Conservation (phyloP, 768 basidiomycete genomes). For the Sarcodon sp. region DNA sequence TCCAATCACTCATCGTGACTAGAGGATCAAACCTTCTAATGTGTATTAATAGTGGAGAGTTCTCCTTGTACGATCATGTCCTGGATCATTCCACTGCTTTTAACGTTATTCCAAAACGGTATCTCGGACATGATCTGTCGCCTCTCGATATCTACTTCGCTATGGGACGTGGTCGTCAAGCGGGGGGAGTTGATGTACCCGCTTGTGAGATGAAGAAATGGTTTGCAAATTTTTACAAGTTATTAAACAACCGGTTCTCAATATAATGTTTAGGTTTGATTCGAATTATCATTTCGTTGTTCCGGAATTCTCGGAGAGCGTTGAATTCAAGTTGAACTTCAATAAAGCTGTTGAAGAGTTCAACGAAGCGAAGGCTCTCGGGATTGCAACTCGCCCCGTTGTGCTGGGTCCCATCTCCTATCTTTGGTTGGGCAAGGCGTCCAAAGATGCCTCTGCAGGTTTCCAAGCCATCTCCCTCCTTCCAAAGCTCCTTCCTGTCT, state of each 20-base stretch:
- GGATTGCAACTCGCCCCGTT: slow-evolving; percentile 88
- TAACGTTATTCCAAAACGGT: slow-evolving; percentile 95
- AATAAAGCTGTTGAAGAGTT: slow-evolving; percentile 94
- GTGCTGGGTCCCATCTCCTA: slow-evolving; percentile 92
- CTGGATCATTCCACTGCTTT: slow-evolving; percentile 94
- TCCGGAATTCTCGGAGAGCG: slow-evolving; percentile 83
- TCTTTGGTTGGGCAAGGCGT: slow-evolving; percentile 85
- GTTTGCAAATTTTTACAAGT: slow-evolving; percentile 29
- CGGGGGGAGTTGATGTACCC: slow-evolving; percentile 88
- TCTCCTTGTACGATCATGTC: slow-evolving; percentile 97
- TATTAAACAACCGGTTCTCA: neutral
- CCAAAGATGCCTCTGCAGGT: slow-evolving; percentile 67
- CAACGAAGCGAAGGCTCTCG: slow-evolving; percentile 86
- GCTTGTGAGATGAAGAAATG: slow-evolving; percentile 99
- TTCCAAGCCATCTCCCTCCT: slow-evolving; percentile 92
- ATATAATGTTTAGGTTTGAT: slow-evolving; percentile 59
- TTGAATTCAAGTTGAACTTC: slow-evolving; percentile 89
- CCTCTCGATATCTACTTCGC: slow-evolving; percentile 95
- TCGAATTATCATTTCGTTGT: slow-evolving; percentile 99
- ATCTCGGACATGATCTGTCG: slow-evolving; percentile 74
- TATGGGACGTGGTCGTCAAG: slow-evolving; percentile 97
- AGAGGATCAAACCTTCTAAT: slow-evolving; percentile 7
- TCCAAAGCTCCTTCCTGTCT: slow-evolving; percentile 80
- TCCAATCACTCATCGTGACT: slow-evolving; percentile 6
- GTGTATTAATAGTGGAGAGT: slow-evolving; percentile 66